A percentile compares a stretch with the other conserved stretches of the same genome.
Evolutionary conservation across 352 stramenopile species (phyloP).

Genomic region (Globisporangium lucens): DNA sequence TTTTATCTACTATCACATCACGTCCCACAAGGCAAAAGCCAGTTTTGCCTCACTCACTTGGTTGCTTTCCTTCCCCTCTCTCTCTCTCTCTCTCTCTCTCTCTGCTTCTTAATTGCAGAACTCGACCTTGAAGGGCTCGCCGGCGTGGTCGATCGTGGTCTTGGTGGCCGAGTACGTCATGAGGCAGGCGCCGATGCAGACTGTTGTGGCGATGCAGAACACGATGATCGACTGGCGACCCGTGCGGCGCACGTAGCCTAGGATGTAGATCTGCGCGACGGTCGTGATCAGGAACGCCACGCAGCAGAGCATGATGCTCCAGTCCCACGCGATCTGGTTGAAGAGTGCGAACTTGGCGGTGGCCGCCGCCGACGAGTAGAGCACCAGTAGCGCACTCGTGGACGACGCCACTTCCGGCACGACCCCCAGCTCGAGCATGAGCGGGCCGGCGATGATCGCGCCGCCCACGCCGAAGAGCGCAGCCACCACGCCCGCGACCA

Average conservation of each 20-base stretch:
- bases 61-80: no score
- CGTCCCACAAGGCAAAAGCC: not conserved
- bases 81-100: no score
- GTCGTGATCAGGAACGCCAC: conserved; percentile 47
- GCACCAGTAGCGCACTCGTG: conserved; percentile 45
- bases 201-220: conserved; percentile 43
- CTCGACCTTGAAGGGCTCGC: conserved; percentile 30
- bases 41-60: not conserved
- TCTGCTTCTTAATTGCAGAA: conserved; percentile 31
- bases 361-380: conserved; percentile 47
- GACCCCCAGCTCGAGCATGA: conserved; percentile 61
- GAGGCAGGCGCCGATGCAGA: conserved; percentile 37
- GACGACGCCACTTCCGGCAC: conserved; percentile 47
- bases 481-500: conserved; percentile 38
- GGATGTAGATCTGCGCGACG: conserved; percentile 47
- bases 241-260: conserved; percentile 47
- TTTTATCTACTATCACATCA: not conserved
- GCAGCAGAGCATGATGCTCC: conserved; percentile 31
- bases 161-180: conserved; percentile 57
- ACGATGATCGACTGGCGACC: conserved; percentile 52
- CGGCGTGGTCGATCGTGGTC: conserved; percentile 33
- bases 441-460: conserved; percentile 49
- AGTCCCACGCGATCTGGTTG: conserved; percentile 48
- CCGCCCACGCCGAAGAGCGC: conserved; percentile 50
- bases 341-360: conserved; percentile 56